These are phyloP conservation scores for Mortierella sp. DNA, from an alignment of 371 early-diverging fungal species.

Conservation along the genomic window DNA sequence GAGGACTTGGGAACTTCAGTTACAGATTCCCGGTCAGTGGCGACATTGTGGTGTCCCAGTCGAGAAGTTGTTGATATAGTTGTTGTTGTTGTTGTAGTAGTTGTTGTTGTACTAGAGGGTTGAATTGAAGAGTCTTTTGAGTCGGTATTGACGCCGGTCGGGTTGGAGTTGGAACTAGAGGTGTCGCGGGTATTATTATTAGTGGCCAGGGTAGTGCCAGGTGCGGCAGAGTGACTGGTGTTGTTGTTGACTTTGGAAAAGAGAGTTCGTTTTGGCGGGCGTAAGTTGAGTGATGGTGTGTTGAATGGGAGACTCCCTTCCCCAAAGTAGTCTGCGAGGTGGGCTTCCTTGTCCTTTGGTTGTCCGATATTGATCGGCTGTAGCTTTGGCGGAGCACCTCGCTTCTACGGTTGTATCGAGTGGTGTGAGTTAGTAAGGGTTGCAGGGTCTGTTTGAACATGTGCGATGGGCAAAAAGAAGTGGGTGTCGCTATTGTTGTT, in stretches of 20 bases:
- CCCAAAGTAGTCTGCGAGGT: conserved; percentile 48
- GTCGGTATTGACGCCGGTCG: not conserved
- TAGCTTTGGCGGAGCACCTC: conserved; percentile 39
- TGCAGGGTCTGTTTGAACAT: not conserved
- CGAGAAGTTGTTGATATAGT: not conserved
- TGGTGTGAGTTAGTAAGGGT: not conserved
- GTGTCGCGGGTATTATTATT: conserved; percentile 15
- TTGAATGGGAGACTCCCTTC: conserved; percentile 26
- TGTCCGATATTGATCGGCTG: conserved; percentile 27
- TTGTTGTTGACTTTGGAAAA: conserved; percentile 16
- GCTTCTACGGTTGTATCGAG: conserved; percentile 20
- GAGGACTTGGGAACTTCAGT: not conserved
- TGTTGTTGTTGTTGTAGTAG: not conserved
- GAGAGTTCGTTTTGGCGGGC: conserved; percentile 30
- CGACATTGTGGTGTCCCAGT: not conserved
- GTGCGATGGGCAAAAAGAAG: not conserved
- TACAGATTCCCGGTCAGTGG: not conserved
- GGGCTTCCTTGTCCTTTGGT: conserved; percentile 31
- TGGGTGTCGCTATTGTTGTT: not conserved
- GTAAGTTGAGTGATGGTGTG: not conserved
- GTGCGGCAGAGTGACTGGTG: not conserved
- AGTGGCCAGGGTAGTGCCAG: not conserved
- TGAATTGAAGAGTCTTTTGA: not conserved
- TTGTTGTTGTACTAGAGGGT: not conserved
- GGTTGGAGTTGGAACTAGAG: not conserved